A percentile compares a stretch with the other conserved stretches of the same genome.
Conservation (phyloP, 2,329 filamentous ascomycete species). For the Botrytis paeoniae region DNA sequence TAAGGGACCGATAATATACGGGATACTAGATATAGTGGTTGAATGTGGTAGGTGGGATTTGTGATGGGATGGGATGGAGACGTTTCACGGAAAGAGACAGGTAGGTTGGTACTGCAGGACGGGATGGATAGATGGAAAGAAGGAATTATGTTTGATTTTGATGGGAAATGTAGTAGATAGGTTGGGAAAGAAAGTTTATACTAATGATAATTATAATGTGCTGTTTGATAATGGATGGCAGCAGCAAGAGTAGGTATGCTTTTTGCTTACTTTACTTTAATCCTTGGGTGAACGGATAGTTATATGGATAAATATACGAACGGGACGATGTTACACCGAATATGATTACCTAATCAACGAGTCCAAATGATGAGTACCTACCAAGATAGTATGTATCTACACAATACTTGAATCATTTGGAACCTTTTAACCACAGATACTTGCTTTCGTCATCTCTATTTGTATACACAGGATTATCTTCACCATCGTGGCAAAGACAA, state of each 20-base stretch:
- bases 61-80: neutral
- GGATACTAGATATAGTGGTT: conserved; percentile 1
- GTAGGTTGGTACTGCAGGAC: neutral
- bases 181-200: neutral
- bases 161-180: neutral
- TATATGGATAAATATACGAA: neutral
- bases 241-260: neutral
- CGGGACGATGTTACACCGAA: neutral
- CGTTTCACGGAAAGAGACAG: conserved; percentile 11
- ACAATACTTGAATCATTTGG: neutral
- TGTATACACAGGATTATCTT: neutral
- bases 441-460: neutral
- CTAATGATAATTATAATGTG: neutral
- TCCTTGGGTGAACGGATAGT: neutral
- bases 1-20: conserved; percentile 6
- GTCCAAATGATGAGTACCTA: neutral
- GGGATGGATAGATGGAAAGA: neutral
- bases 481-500: neutral
- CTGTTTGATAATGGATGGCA: neutral
- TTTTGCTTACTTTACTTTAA: neutral
- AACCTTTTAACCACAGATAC: neutral
- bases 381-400: too few species aligned
- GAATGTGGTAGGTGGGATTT: neutral
- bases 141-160: neutral
- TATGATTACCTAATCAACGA: neutral